These are phyloP conservation scores for Lachnum nothofagi DNA, from an alignment of 2,329 filamentous ascomycete species.

Conservation along the genomic window DNA sequence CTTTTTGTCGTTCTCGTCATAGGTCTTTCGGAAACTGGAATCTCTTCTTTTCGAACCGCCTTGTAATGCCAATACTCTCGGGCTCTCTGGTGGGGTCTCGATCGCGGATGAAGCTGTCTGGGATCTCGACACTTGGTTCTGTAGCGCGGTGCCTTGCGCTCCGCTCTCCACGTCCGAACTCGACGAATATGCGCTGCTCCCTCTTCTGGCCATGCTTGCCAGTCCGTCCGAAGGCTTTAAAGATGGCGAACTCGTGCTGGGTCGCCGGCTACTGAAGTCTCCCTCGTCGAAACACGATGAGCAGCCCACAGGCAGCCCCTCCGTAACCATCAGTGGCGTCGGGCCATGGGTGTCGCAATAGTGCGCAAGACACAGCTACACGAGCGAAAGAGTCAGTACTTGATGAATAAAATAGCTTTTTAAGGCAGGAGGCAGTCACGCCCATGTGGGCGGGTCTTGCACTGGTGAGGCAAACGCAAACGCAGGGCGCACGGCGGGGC, in stretches of 20 bases:
- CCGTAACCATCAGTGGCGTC: constrained; percentile 65
- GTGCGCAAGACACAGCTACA: constrained; percentile 62
- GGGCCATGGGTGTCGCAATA: constrained; percentile 68
- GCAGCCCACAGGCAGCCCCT: constrained; percentile 58
- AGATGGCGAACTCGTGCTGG: constrained; percentile 26
- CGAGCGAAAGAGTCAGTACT: constrained; percentile 17
- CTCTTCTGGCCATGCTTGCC: constrained; percentile 9
- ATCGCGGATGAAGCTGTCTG: constrained; percentile 40
- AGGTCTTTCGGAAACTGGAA: constrained; percentile 57
- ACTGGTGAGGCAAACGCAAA: constrained; percentile 18
- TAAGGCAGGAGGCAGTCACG: neutral
- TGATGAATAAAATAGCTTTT: too few relatives aligned
- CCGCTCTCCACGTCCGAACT: constrained; percentile 19
- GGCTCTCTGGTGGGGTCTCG: constrained; percentile 56
- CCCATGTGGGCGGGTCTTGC: constrained; percentile 10
- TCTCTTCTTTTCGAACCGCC: constrained; percentile 41
- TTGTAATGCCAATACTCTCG: constrained; percentile 39
- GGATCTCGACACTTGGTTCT: constrained; percentile 21
- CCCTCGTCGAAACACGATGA: constrained; percentile 52
- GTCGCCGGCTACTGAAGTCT: constrained; percentile 21
- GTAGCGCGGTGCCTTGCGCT: constrained; percentile 1
- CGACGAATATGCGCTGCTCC: constrained; percentile 14
- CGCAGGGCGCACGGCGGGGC: constrained; percentile 12
- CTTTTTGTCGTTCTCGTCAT: constrained; percentile 60
- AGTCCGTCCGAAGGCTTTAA: constrained; percentile 22